These are phyloP conservation scores for Plasmodium inui DNA, from an alignment of 169 alveolate genomes.

Conservation along the genomic window DNA sequence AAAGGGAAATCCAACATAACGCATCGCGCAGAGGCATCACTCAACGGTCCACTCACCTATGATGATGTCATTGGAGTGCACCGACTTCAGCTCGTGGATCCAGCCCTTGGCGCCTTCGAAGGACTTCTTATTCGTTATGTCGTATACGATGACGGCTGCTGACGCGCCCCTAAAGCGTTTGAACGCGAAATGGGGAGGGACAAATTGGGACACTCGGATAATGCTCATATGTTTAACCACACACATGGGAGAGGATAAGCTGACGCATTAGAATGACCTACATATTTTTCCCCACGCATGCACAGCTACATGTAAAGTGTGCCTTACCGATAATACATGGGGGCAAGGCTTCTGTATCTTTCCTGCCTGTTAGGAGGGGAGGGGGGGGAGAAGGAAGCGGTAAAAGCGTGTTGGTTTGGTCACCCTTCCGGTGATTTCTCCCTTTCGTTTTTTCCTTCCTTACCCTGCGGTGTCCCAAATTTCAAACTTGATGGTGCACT, in stretches of 20 bases:
- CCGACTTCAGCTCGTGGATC: conserved; percentile 90
- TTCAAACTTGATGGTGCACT: conserved; percentile 87
- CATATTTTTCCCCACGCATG: not conserved
- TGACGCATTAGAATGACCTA: not conserved
- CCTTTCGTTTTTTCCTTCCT: conserved; percentile 27
- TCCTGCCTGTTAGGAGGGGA: conserved; percentile 80
- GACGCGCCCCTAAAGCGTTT: conserved; percentile 88
- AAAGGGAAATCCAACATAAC: not conserved
- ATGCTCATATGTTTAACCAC: not conserved
- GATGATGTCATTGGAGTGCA: conserved; percentile 87
- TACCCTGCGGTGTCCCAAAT: conserved; percentile 95
- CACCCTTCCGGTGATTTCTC: not conserved
- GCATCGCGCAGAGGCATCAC: not conserved
- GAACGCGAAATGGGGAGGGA: not conserved
- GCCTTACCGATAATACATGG: conserved; percentile 89
- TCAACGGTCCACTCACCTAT: conserved; percentile 51
- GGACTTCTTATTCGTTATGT: conserved; percentile 89
- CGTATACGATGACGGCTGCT: conserved; percentile 94
- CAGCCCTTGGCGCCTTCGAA: conserved; percentile 92
- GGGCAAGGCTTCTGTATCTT: conserved; percentile 91
- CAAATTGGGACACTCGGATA: not conserved
- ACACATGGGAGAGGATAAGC: not conserved
- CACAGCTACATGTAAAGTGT: not conserved
- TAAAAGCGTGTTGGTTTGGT: not conserved
- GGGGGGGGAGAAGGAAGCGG: not conserved